A percentile compares a stretch with the other conserved stretches of the same genome.
phyloP scores from a whole-genome alignment of 2,329 filamentous ascomycete genomes.

The Fusarium sp. region DNA sequence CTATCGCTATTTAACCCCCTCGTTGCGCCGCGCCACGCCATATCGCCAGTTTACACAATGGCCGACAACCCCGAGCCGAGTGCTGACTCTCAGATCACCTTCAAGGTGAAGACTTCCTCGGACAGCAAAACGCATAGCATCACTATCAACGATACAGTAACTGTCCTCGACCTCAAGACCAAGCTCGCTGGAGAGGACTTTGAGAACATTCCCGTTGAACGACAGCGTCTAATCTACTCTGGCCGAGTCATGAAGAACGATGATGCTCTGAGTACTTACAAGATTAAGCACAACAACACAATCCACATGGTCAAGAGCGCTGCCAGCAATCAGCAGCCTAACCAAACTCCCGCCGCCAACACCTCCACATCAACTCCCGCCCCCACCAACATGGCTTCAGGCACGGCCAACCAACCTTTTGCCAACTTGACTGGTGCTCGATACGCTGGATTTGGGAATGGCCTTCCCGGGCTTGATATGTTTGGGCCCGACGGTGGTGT shows the following conservation, averaged over 20 bases:
- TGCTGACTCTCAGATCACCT: slow-evolving; percentile 83
- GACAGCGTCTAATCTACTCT: slow-evolving; percentile 96
- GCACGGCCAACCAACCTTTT: slow-evolving; percentile 86
- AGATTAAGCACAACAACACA: slow-evolving; percentile 95
- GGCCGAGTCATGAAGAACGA: slow-evolving; percentile 96
- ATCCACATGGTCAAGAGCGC: slow-evolving; percentile 97
- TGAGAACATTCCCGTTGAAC: slow-evolving; percentile 86
- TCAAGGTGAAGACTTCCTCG: slow-evolving; percentile 97
- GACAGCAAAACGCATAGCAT: slow-evolving; percentile 86
- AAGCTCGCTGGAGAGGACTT: slow-evolving; percentile 84
- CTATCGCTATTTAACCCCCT: slow-evolving; percentile 25
- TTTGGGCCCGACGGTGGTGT: slow-evolving; percentile 96
- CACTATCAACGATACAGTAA: slow-evolving; percentile 79
- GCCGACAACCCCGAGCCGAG: slow-evolving; percentile 69
- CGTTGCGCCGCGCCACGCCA: slow-evolving; percentile 26
- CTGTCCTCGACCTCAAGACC: slow-evolving; percentile 86
- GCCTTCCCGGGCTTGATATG: slow-evolving; percentile 84
- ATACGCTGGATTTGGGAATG: slow-evolving; percentile 86
- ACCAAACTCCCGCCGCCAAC: slow-evolving; percentile 45
- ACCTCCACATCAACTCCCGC: slow-evolving; percentile 57
- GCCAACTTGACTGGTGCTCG: slow-evolving; percentile 91
- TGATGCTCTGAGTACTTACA: slow-evolving; percentile 85
- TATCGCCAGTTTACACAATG: slow-evolving; percentile 55
- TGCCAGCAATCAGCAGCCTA: slow-evolving; percentile 75
- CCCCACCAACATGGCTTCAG: slow-evolving; percentile 81